Evolutionary conservation across 371 early-diverging fungal species (phyloP).

Genomic region (Mucor irregularis): DNA sequence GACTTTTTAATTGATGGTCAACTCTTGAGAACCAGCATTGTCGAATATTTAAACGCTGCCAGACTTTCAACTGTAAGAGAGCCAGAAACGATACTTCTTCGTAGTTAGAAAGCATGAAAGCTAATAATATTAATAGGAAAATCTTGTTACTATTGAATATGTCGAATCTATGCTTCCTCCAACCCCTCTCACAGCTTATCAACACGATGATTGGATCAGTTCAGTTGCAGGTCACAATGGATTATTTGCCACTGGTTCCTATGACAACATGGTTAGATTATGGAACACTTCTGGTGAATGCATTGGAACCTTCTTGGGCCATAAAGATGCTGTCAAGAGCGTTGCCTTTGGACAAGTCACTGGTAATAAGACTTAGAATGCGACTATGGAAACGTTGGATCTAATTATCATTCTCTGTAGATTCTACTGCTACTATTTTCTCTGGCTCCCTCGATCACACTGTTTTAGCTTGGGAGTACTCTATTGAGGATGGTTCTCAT

Average conservation of each 20-base stretch:
- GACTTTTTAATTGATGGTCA: conserved; percentile 91
- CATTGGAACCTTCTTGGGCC: conserved; percentile 66
- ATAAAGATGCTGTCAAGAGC: conserved; percentile 73
- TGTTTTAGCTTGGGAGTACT: conserved; percentile 49
- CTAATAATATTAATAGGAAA: conserved; percentile 58
- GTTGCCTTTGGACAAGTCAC: conserved; percentile 40
- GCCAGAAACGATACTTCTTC: too few species aligned
- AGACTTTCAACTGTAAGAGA: conserved; percentile 76
- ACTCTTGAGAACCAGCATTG: conserved; percentile 78
- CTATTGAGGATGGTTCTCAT: conserved; percentile 20
- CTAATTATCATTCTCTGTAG: too few species aligned
- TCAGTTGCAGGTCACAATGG: conserved; percentile 58
- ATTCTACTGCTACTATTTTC: conserved; percentile 17
- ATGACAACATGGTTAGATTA: conserved; percentile 81
- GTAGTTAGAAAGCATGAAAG: not conserved
- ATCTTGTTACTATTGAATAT: conserved; percentile 86
- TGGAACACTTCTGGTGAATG: conserved; percentile 82
- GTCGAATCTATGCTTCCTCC: conserved; percentile 91
- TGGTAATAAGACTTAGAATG: conserved; percentile 12
- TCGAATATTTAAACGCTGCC: conserved; percentile 68
- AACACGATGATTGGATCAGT: conserved; percentile 95
- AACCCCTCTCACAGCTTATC: conserved; percentile 66
- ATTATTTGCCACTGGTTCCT: conserved; percentile 78
- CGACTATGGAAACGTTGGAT: not conserved
- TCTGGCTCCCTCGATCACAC: conserved; percentile 54